Base-by-base conservation (phyloP, 163 green algal genomes). In the Coccomyxa subellipsoidea region DNA sequence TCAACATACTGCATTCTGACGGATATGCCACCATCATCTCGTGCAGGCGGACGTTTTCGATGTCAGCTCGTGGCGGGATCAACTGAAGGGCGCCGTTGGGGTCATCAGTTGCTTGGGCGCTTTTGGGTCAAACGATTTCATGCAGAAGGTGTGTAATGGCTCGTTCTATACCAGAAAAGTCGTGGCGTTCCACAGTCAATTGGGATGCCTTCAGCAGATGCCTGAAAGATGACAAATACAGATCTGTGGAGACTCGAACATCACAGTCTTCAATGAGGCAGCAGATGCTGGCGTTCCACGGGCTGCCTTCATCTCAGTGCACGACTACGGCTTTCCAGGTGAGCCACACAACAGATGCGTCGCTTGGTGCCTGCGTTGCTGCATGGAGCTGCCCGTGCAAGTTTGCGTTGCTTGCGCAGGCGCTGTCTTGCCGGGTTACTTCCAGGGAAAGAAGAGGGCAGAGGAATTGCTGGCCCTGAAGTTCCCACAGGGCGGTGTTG, bases 281-380 rank as follows among this genome's bases (percentile, higher is more conserved):
- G 85, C 85, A 18, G 88, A 84, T 8, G 92, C 91, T 1, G 92
- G 90, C 8, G 91, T 98, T 4, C 83, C 89, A 0, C 87, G 95
- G n/a, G 95, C 95, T 83, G 92, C 92, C 9, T 98, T 96, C 85
- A 91, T 98, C n/a, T 96, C 92, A 2, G 94, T 94, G 5, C 88
- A 95, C 81, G 91, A 96, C 69, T 94, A 91, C 82, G 86, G 83
- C 31, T 78, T 93, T 6, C 91, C 92, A 69, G 83, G 86, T 87
- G 69, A 38, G 54, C 40, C 37, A 5, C 12, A 35, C 23, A 15
- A 66, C 39, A 69, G 5, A 59, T 18, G n/a, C n/a, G n/a, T n/a
- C n/a, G n/a, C n/a, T n/a, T n/a, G n/a, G n/a, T n/a, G n/a, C n/a
- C n/a, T n/a, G n/a, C n/a, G n/a, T n/a, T n/a, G n/a, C n/a, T n/a